Evolutionary conservation across 495 filamentous ascomycete species (phyloP), one percentile per base, ranked within the genome.

Genomic region (Pyrenopolyporus hunteri): DNA sequence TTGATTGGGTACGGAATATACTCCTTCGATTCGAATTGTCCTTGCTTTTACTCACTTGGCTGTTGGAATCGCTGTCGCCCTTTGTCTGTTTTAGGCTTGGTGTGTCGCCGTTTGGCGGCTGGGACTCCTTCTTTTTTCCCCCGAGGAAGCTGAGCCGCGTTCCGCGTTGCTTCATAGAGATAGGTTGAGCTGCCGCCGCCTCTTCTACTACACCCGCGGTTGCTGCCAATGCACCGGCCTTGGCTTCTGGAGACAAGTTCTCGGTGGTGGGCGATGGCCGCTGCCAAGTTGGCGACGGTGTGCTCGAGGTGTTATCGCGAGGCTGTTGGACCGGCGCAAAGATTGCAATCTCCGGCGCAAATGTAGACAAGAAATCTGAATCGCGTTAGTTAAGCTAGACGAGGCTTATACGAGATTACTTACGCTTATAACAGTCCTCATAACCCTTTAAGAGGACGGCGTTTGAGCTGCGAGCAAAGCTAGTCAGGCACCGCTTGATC

Each of bases 401-500:
- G 62, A 23, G 77, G 67, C 10, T 73, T 61, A 7, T 59, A 60
- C 7, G 76, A 22, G 25, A 19, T 77, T 74, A 59, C 85, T 80
- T 56, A 86, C 85, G 69, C 78, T 74, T 70, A 61, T 80, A 70
- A 23, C 79, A 69, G 63, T 78, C 74, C 70, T 80, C 72, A 33
- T 79, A 60, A 46, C 68, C 69, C 50, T 70, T 61, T 16, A 64
- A 66, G 63, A 78, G 76, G 62, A 70, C 54, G 69, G 80, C 66
- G 68, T 80, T 66, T 82, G 78, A 59, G 82, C 85, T 82, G 80
- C 83, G 67, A 77, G 84, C 26, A 69, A 89, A 91, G 50, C 88
- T 81, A 6, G 82, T 79, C 46, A 98, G 70, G 62, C 90, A 92
- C 53, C 91, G 86, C 76, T 93, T 93, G 69, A 98, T 85, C 61